phyloP scores from a whole-genome alignment of 805 yeast species.

The Candida silvicultrix region DNA sequence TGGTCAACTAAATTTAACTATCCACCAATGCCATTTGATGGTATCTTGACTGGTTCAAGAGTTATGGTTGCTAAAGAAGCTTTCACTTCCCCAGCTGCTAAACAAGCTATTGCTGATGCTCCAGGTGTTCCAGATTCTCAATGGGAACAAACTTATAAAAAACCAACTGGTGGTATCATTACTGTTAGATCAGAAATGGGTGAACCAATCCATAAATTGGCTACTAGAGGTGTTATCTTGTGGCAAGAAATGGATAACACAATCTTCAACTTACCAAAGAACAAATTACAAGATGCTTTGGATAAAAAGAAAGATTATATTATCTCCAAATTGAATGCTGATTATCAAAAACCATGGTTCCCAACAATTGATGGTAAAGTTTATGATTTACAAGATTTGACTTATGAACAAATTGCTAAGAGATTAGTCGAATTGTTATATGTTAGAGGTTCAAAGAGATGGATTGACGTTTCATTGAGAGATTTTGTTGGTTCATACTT shows the following conservation, averaged over 20 bases:
- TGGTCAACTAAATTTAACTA: slow-evolving; percentile 87
- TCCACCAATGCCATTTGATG: slow-evolving; percentile 99
- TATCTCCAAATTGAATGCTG: slow-evolving; percentile 80
- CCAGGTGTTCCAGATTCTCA: slow-evolving; percentile 81
- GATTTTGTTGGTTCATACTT: slow-evolving; percentile 81
- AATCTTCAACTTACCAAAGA: slow-evolving; percentile 85
- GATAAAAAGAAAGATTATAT: slow-evolving; percentile 81
- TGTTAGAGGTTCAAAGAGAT: slow-evolving; percentile 67
- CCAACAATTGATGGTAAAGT: slow-evolving; percentile 66
- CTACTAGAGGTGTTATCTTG: slow-evolving; percentile 94
- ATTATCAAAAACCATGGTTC: slow-evolving; percentile 98
- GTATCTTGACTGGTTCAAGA: slow-evolving; percentile 92
- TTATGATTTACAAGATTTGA: slow-evolving; percentile 92
- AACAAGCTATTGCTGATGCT: slow-evolving; percentile 83
- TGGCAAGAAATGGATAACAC: slow-evolving; percentile 98
- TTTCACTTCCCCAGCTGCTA: slow-evolving; percentile 88
- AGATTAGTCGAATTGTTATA: slow-evolving; percentile 86
- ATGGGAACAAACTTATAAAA: slow-evolving; percentile 94
- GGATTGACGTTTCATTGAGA: slow-evolving; percentile 87
- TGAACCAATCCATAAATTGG: slow-evolving; percentile 97
- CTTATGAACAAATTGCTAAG: slow-evolving; percentile 83
- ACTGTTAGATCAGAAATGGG: slow-evolving; percentile 99
- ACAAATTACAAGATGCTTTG: slow-evolving; percentile 75
- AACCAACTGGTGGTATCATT: slow-evolving; percentile 94
- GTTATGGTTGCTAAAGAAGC: slow-evolving; percentile 98